These are phyloP conservation scores for Phytopythium kandeliae DNA, from an alignment of 352 stramenopile species.

Conservation along the genomic window DNA sequence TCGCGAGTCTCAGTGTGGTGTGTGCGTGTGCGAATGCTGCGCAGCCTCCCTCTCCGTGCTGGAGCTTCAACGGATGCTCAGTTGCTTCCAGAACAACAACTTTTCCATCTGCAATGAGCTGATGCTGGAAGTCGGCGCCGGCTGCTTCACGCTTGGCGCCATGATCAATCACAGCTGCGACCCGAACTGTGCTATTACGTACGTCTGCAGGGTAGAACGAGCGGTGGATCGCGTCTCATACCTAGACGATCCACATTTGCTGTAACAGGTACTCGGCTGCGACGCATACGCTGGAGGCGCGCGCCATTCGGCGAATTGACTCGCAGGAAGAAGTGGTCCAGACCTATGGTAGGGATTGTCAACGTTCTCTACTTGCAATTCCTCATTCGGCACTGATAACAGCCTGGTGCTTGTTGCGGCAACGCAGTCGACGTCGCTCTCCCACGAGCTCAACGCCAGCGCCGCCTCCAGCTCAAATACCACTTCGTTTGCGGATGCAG, in stretches of 20 bases:
- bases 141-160: slow-evolving; percentile 55
- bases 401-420: not conserved
- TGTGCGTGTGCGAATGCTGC: not conserved
- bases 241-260: not conserved
- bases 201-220: slow-evolving; percentile 3
- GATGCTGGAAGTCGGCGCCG: slow-evolving; percentile 42
- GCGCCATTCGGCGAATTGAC: slow-evolving; percentile 42
- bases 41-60: slow-evolving; percentile 13
- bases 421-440: slow-evolving; percentile 52
- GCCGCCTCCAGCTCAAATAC: slow-evolving; percentile 43
- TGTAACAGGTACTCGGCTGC: slow-evolving; percentile 32
- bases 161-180: slow-evolving; percentile 81
- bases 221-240: not conserved
- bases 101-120: slow-evolving; percentile 70
- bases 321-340: slow-evolving; percentile 53
- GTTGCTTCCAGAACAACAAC: slow-evolving; percentile 75
- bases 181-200: slow-evolving; percentile 66
- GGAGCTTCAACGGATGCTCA: slow-evolving; percentile 57
- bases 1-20: too few species aligned
- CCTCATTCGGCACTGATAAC: too few species aligned
- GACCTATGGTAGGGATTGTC: slow-evolving; percentile 61
- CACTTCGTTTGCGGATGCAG: slow-evolving; percentile 54
- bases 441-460: slow-evolving; percentile 35
- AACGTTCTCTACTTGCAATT: too few species aligned
- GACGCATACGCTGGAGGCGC: slow-evolving; percentile 42